These are phyloP conservation scores for Exserohilum rostratum DNA, from an alignment of 2,329 filamentous ascomycete species.

Conservation along the genomic window DNA sequence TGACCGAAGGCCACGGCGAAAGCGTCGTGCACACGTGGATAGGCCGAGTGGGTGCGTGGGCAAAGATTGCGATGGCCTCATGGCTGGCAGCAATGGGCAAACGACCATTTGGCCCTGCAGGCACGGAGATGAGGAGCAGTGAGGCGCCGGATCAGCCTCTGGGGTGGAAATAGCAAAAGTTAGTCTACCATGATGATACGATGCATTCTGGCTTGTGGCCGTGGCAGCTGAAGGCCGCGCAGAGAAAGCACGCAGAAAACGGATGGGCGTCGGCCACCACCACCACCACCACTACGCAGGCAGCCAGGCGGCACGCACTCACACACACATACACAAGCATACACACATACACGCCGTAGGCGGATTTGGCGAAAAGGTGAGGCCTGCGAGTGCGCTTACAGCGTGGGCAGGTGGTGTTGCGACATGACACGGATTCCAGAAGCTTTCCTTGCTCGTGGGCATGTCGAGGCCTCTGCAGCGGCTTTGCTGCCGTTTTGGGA, in stretches of 20 bases:
- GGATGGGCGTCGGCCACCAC: constrained; percentile 23
- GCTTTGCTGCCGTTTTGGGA: constrained; percentile 42
- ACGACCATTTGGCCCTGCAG: constrained; percentile 29
- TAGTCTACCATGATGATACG: constrained; percentile 22
- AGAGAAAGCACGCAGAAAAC: constrained; percentile 23
- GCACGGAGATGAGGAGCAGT: constrained; percentile 43
- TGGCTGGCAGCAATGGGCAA: constrained; percentile 28
- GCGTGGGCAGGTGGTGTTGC: constrained; percentile 33
- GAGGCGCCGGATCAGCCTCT: constrained; percentile 37
- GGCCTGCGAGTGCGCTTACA: constrained; percentile 27
- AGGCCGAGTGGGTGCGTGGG: constrained; percentile 30
- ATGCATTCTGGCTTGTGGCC: constrained; percentile 17
- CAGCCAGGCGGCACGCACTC: too few species aligned
- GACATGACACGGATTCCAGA: constrained; percentile 42
- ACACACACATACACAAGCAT: constrained; percentile 7
- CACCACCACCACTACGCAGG: too few species aligned
- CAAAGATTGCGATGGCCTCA: constrained; percentile 44
- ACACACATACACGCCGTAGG: constrained; percentile 21
- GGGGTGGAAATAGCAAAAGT: constrained; percentile 37
- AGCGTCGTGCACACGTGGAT: constrained; percentile 43
- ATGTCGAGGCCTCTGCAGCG: constrained; percentile 40
- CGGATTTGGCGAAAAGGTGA: constrained; percentile 17
- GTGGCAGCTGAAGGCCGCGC: constrained; percentile 43
- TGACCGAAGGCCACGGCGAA: constrained; percentile 43
- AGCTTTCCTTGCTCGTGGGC: constrained; percentile 37